These are phyloP conservation scores for Acanthamoeba sp. DNA, from an alignment of 208 protist genomes.

Conservation along the genomic window DNA sequence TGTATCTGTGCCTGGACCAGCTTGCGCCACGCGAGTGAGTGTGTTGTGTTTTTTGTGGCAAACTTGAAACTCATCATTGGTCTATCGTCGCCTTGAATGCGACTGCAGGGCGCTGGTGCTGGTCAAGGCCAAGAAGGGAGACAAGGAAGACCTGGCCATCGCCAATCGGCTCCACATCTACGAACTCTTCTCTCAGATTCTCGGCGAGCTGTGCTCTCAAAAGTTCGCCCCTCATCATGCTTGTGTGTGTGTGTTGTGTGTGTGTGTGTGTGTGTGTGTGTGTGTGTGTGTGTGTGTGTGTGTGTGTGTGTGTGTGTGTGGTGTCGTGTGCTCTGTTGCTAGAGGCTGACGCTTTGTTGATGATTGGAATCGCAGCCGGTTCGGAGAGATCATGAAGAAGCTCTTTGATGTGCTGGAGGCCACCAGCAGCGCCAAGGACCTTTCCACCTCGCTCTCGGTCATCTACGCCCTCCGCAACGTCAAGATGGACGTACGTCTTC, in stretches of 20 bases:
- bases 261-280: not conserved
- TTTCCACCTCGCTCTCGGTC: constrained; percentile 41
- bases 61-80: no score
- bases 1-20: not conserved
- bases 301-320: not conserved
- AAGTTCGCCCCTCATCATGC: not conserved
- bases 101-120: constrained; percentile 26
- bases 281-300: not conserved
- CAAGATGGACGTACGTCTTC: constrained; percentile 40
- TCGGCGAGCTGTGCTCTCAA: constrained; percentile 47
- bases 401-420: constrained; percentile 59
- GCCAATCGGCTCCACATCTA: constrained; percentile 57
- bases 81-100: no score
- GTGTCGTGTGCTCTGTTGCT: no score
- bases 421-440: constrained; percentile 41
- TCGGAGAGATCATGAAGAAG: constrained; percentile 63
- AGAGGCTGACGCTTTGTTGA: no score
- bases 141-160: constrained; percentile 32
- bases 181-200: constrained; percentile 67
- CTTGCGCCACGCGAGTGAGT: no score
- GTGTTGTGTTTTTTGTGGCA: not conserved
- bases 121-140: constrained; percentile 62
- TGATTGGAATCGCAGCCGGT: no score
- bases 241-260: not conserved
- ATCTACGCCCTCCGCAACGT: constrained; percentile 60